A percentile compares a stretch with the other conserved stretches of the same genome.
Evolutionary conservation across 345 rosid genomes (phyloP).

Genomic region (Ceriops decandra): DNA sequence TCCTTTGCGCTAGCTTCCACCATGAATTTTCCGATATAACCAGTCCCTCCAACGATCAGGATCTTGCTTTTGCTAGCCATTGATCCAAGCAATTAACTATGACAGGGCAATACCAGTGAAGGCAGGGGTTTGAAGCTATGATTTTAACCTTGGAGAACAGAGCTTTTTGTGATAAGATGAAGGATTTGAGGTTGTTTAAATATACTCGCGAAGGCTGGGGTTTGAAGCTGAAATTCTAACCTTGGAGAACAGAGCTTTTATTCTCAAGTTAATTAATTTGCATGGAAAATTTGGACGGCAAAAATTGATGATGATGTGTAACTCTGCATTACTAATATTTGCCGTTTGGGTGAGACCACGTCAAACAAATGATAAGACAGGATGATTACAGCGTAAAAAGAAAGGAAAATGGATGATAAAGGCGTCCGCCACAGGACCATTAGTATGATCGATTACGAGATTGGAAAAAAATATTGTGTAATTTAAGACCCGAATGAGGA

Average conservation of each 20-base stretch:
- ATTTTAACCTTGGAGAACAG: not conserved
- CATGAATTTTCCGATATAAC: conserved; percentile 65
- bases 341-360: not conserved
- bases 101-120: not conserved
- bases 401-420: not conserved
- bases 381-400: not conserved
- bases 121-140: not conserved
- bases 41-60: conserved; percentile 68
- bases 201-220: too few relatives aligned
- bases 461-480: too few relatives aligned
- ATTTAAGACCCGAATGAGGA: too few relatives aligned
- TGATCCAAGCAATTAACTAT: not conserved
- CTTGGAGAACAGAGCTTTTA: too few relatives aligned
- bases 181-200: too few relatives aligned
- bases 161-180: not conserved
- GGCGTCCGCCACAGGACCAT: too few relatives aligned
- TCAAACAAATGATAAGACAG: not conserved
- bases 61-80: conserved; percentile 70
- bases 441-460: too few relatives aligned
- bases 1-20: conserved; percentile 55
- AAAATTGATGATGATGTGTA: too few relatives aligned
- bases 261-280: too few relatives aligned
- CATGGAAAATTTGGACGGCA: too few relatives aligned
- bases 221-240: too few relatives aligned
- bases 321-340: too few relatives aligned